Conservation (phyloP, 805 yeast genomes). For the Komagataella ulmi region DNA sequence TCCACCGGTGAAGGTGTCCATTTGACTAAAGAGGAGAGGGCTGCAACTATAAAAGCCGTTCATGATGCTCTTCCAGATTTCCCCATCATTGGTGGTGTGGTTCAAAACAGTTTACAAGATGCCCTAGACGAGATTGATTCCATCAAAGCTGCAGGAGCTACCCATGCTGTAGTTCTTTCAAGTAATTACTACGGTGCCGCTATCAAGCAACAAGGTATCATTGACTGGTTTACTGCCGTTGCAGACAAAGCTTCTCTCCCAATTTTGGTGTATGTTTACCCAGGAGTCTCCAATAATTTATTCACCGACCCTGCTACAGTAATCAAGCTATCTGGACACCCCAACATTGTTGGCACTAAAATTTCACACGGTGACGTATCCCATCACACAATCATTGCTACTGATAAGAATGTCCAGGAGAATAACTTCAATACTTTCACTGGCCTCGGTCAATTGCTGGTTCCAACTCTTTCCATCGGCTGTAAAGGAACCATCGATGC, state of each 20-base stretch:
- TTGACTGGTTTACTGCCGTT: conserved; percentile 28
- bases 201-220: conserved; percentile 30
- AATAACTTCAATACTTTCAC: conserved; percentile 30
- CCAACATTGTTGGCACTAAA: conserved; percentile 38
- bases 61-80: conserved; percentile 24
- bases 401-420: conserved; percentile 22
- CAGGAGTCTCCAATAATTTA: conserved; percentile 33
- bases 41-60: conserved; percentile 16
- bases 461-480: conserved; percentile 34
- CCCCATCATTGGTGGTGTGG: conserved; percentile 35
- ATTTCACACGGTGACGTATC: conserved; percentile 38
- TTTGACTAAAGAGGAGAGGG: conserved; percentile 31
- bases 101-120: conserved; percentile 30
- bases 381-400: conserved; percentile 29
- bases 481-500: conserved; percentile 40
- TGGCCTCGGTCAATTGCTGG: conserved; percentile 37
- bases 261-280: conserved; percentile 30
- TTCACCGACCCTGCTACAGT: conserved; percentile 23
- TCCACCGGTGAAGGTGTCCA: conserved; percentile 46
- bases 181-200: conserved; percentile 35
- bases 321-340: conserved; percentile 26
- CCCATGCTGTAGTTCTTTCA: conserved; percentile 26
- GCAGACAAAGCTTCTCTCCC: conserved; percentile 30
- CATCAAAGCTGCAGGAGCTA: conserved; percentile 24
- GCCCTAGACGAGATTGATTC: conserved; percentile 25